phyloP scores from a whole-genome alignment of 75 land plant genomes.

The Selaginella moellendorffii region DNA sequence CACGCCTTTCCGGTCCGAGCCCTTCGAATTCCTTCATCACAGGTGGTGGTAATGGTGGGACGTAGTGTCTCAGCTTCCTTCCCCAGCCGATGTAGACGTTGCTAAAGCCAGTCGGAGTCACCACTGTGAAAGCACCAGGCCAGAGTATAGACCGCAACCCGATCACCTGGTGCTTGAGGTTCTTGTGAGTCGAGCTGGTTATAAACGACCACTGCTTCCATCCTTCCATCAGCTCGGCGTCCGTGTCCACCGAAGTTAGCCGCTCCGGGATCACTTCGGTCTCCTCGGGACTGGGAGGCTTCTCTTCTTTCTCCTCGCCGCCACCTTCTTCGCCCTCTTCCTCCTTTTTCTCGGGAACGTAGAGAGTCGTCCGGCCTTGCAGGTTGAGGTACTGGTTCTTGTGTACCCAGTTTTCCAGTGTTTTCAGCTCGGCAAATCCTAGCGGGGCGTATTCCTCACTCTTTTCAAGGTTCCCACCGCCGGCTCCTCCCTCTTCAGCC shows the following conservation, averaged over 20 bases:
- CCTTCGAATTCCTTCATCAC: slow-evolving; percentile 22
- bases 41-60: slow-evolving; percentile 25
- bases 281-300: slow-evolving; percentile 11
- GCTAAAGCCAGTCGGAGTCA: slow-evolving; percentile 25
- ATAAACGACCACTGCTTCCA: slow-evolving; percentile 21
- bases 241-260: slow-evolving; percentile 15
- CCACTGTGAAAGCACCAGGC: slow-evolving; percentile 27
- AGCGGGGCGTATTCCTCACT: slow-evolving; percentile 24
- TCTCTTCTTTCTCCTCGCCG: slow-evolving; percentile 10
- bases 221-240: slow-evolving; percentile 14
- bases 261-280: slow-evolving; percentile 21
- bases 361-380: slow-evolving; percentile 23
- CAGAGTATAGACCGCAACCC: slow-evolving; percentile 24
- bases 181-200: slow-evolving; percentile 18
- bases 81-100: slow-evolving; percentile 30
- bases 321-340: slow-evolving; percentile 13
- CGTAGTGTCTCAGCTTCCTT: slow-evolving; percentile 15
- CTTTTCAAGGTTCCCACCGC: slow-evolving; percentile 17
- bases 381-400: slow-evolving; percentile 18
- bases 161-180: slow-evolving; percentile 23
- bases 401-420: slow-evolving; percentile 26
- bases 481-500: slow-evolving; percentile 18
- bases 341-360: slow-evolving; percentile 10
- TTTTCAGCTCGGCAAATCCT: slow-evolving; percentile 12
- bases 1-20: slow-evolving; percentile 14